Conservation (phyloP, 1,139 yeast species). For the Meyerozyma guilliermondii region DNA sequence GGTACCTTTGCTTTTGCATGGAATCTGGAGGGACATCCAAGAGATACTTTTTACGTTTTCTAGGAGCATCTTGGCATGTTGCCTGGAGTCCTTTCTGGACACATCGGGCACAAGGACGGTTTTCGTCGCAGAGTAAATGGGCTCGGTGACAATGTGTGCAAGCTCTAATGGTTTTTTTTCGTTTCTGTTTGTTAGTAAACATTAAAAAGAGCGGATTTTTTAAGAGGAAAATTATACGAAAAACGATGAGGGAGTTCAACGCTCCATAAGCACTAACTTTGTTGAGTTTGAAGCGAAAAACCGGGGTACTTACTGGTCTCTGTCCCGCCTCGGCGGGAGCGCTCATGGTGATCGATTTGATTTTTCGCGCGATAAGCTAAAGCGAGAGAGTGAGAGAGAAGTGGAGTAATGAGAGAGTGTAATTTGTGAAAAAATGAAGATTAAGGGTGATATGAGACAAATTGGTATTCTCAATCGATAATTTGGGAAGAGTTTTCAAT, state of each 20-base stretch:
- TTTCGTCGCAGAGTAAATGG: constrained; percentile 80
- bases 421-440: background rate
- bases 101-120: constrained; percentile 82
- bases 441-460: background rate
- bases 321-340: background rate
- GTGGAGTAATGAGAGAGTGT: background rate
- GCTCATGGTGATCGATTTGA: background rate
- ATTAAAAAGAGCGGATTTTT: background rate
- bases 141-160: constrained; percentile 84
- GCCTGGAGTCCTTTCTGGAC: constrained; percentile 59
- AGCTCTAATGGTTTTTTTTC: constrained; percentile 69
- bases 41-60: constrained; percentile 80
- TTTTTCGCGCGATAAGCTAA: background rate
- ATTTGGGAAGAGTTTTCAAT: too few species aligned
- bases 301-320: background rate
- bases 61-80: constrained; percentile 86
- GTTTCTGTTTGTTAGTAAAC: constrained; percentile 17
- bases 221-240: too few species aligned
- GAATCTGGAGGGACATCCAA: constrained; percentile 42
- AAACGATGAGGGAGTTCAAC: background rate
- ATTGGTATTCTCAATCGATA: background rate
- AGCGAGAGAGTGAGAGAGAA: background rate
- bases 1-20: background rate
- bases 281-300: background rate
- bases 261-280: background rate